Evolutionary conservation across 495 filamentous ascomycete genomes (phyloP).

Genomic region (Hyaloscypha hepaticicola): DNA sequence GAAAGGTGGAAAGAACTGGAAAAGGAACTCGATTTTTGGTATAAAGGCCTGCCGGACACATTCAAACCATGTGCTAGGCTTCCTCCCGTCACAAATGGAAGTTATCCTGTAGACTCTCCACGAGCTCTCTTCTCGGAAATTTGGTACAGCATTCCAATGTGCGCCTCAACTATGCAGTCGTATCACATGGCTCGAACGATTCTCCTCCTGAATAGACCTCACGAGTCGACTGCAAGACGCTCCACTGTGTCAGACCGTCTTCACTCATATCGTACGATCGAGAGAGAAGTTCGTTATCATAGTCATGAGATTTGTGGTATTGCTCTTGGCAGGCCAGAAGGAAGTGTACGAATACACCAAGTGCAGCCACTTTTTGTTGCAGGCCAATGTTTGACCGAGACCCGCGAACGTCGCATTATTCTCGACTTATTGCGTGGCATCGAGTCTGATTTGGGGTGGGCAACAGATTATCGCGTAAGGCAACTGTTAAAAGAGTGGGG

Average conservation of each 20-base stretch:
- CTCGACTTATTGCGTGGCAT: conserved; percentile 55
- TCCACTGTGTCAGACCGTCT: conserved; percentile 51
- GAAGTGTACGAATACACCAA: conserved; percentile 56
- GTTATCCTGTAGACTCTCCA: conserved; percentile 23
- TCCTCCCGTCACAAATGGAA: conserved; percentile 33
- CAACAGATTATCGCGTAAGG: conserved; percentile 59
- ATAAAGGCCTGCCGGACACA: conserved; percentile 54
- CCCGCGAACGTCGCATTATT: conserved; percentile 49
- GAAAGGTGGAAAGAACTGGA: conserved; percentile 57
- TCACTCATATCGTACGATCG: conserved; percentile 53
- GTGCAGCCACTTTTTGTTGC: conserved; percentile 63
- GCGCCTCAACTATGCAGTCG: conserved; percentile 61
- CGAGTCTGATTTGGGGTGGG: conserved; percentile 61
- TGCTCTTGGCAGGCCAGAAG: conserved; percentile 52
- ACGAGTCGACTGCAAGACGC: conserved; percentile 51
- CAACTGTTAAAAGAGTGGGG: conserved; percentile 58
- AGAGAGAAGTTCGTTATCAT: conserved; percentile 54
- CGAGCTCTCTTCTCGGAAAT: conserved; percentile 52
- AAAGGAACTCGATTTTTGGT: conserved; percentile 58
- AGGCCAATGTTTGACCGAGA: conserved; percentile 55
- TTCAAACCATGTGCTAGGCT: conserved; percentile 53
- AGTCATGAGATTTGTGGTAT: conserved; percentile 59
- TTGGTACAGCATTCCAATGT: conserved; percentile 64
- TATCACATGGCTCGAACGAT: conserved; percentile 66
- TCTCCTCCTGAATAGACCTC: conserved; percentile 61